phyloP scores from a whole-genome alignment of 2,329 filamentous ascomycete genomes.

The Fusarium coicis region DNA sequence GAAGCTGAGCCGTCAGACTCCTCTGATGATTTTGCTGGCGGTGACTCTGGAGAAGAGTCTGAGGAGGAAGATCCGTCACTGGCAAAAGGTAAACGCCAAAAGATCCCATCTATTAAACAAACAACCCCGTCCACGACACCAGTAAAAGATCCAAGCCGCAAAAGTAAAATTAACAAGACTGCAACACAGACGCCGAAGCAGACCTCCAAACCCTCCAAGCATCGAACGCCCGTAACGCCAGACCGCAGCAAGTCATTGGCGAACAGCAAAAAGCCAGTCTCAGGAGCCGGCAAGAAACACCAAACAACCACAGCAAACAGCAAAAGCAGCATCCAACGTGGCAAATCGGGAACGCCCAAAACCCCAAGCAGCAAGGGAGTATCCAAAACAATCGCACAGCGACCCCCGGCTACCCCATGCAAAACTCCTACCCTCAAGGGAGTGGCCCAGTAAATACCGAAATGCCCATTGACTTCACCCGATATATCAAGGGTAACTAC shows the following conservation, averaged over 20 bases:
- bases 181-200: slow-evolving; percentile 47
- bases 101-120: slow-evolving; percentile 37
- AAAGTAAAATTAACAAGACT: slow-evolving; percentile 48
- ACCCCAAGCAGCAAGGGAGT: slow-evolving; percentile 16
- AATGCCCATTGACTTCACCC: slow-evolving; percentile 6
- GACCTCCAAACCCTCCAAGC: slow-evolving; percentile 33
- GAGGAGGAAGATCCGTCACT: slow-evolving; percentile 35
- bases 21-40: slow-evolving; percentile 50
- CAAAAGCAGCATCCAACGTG: slow-evolving; percentile 14
- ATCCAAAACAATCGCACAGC: neutral
- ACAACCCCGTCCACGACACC: slow-evolving; percentile 42
- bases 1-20: slow-evolving; percentile 47
- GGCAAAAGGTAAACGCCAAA: slow-evolving; percentile 52
- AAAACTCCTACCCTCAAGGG: slow-evolving; percentile 22
- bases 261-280: slow-evolving; percentile 40
- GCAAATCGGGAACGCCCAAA: slow-evolving; percentile 12
- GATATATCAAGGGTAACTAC: slow-evolving; percentile 31
- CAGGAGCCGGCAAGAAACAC: slow-evolving; percentile 44
- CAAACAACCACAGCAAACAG: slow-evolving; percentile 7
- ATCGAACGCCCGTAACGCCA: slow-evolving; percentile 30
- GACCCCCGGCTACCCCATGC: neutral
- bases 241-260: slow-evolving; percentile 22
- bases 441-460: slow-evolving; percentile 11
- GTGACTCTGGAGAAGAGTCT: slow-evolving; percentile 47
- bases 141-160: slow-evolving; percentile 40